A percentile compares a stretch with the other conserved stretches of the same genome.
Evolutionary conservation across 1,139 yeast species (phyloP).

Genomic region (Scheffersomyces cryptocercus): DNA sequence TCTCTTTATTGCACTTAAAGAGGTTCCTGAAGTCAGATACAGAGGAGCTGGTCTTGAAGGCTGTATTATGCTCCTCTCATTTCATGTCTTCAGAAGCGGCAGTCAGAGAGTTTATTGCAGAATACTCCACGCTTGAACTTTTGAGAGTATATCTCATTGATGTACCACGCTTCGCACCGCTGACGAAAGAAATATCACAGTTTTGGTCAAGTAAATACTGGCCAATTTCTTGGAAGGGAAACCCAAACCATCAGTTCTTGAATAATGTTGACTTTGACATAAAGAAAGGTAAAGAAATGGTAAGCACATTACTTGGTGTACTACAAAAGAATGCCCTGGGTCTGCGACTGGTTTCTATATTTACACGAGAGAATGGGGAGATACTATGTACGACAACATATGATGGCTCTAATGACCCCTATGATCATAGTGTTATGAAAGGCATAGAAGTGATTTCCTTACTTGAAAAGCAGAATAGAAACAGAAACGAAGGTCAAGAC

Average conservation of each 20-base stretch:
- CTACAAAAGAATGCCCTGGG: slow-evolving; percentile 3
- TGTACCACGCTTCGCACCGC: slow-evolving; percentile 58
- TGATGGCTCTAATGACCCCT: slow-evolving; percentile 38
- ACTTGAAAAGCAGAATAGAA: slow-evolving; percentile 40
- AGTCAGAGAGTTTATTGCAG: slow-evolving; percentile 14
- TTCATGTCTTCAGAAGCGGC: slow-evolving; percentile 15
- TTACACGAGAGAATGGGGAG: slow-evolving; percentile 22
- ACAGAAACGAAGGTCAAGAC: slow-evolving; percentile 8
- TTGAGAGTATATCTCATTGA: slow-evolving; percentile 9
- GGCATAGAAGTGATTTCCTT: slow-evolving; percentile 66
- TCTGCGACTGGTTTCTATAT: slow-evolving; percentile 20
- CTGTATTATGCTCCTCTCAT: slow-evolving; percentile 30
- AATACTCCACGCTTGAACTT: slow-evolving; percentile 11
- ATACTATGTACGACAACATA: slow-evolving; percentile 24
- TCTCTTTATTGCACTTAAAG: slow-evolving; percentile 32
- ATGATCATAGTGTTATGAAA: slow-evolving; percentile 72
- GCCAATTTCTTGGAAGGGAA: slow-evolving; percentile 95
- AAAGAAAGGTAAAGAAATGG: slow-evolving; percentile 37
- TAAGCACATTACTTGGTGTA: slow-evolving; percentile 30
- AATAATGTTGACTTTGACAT: slow-evolving; percentile 54
- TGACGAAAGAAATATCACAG: slow-evolving; percentile 60
- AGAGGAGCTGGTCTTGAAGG: slow-evolving; percentile 13
- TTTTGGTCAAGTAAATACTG: slow-evolving; percentile 71
- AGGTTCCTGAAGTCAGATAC: slow-evolving; percentile 27
- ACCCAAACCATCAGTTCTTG: slow-evolving; percentile 76